Conservation (phyloP, 108 stramenopile species). For the Skeletonema menzelii region DNA sequence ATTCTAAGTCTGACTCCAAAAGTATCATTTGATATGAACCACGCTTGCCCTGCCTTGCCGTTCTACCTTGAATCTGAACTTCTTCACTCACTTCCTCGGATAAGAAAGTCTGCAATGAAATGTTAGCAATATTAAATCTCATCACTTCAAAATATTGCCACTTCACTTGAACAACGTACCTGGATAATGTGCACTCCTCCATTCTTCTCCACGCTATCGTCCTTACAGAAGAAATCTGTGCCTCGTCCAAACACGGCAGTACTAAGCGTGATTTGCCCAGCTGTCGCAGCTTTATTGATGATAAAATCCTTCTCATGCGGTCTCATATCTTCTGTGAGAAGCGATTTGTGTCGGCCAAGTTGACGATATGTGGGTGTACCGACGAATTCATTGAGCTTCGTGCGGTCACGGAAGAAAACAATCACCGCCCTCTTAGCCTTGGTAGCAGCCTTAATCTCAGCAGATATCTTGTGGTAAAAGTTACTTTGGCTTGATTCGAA, state of each 20-base stretch:
- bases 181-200: constrained; percentile 62
- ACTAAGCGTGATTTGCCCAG: constrained; percentile 57
- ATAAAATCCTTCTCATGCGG: constrained; percentile 54
- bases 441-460: constrained; percentile 38
- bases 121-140: not conserved
- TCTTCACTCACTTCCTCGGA: constrained; percentile 61
- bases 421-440: constrained; percentile 55
- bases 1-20: constrained; percentile 55
- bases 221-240: constrained; percentile 71
- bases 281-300: constrained; percentile 58
- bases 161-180: not conserved
- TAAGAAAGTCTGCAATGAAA: constrained; percentile 39
- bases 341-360: constrained; percentile 53
- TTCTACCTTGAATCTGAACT: constrained; percentile 68
- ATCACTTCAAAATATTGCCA: not conserved
- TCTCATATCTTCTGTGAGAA: constrained; percentile 53
- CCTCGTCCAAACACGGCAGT: constrained; percentile 69
- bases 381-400: constrained; percentile 42
- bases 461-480: constrained; percentile 56
- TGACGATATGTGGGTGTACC: constrained; percentile 47
- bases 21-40: constrained; percentile 60
- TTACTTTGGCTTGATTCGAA: constrained; percentile 47
- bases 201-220: constrained; percentile 49
- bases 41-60: constrained; percentile 64
- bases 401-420: constrained; percentile 54